phyloP scores from a whole-genome alignment of 73 alveolate genomes.

The Paramecium sexaurelia region DNA sequence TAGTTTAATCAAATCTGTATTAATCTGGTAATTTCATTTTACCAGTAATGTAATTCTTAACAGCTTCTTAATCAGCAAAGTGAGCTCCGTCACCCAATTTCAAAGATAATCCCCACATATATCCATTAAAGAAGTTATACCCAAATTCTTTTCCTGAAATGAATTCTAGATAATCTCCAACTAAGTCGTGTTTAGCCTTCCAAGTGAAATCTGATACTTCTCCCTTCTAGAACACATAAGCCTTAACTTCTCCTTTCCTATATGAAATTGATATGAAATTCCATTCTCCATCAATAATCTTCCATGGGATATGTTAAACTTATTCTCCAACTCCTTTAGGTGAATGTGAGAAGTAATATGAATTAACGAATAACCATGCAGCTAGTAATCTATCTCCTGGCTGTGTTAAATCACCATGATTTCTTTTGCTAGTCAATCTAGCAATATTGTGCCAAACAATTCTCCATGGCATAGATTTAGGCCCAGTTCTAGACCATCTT shows the following conservation, averaged over 20 bases:
- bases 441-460: slow-evolving; percentile 25
- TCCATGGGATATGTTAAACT: not conserved
- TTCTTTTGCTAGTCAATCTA: not conserved
- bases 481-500: slow-evolving; percentile 49
- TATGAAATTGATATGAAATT: slow-evolving; percentile 10
- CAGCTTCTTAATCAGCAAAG: not conserved
- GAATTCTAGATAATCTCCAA: not conserved
- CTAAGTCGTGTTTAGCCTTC: slow-evolving; percentile 9
- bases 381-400: slow-evolving; percentile 41
- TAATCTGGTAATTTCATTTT: slow-evolving; percentile 28
- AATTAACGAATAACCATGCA: not conserved
- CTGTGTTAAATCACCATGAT: not conserved
- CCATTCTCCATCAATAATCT: slow-evolving; percentile 29
- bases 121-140: not conserved
- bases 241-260: slow-evolving; percentile 13
- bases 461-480: not conserved
- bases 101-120: not conserved
- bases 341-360: not conserved
- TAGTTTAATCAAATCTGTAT: not conserved
- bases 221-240: not conserved
- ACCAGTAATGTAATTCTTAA: not conserved
- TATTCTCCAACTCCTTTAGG: not conserved
- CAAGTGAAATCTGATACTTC: not conserved
- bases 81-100: slow-evolving; percentile 50
- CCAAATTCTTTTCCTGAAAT: not conserved